Base-by-base conservation (phyloP, 805 yeast species). In the Saturnispora dispora region DNA sequence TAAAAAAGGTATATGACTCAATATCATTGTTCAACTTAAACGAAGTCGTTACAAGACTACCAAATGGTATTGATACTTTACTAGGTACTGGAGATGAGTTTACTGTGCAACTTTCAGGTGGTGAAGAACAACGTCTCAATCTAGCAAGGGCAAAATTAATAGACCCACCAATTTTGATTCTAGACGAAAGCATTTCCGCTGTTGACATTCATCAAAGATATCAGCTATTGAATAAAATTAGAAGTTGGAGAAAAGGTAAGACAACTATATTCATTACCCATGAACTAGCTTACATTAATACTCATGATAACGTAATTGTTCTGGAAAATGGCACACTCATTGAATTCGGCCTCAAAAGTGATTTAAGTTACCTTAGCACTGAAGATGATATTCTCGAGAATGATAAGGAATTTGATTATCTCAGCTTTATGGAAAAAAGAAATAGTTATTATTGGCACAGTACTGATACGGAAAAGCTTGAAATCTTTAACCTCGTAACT, bases 101-200 rank as follows among this genome's bases (percentile, higher is more conserved):
- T 2, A 77, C 79, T 3, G 60, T 74, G 3, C 59, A 72, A 2
- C 68, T 91, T 8, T 87, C 96, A 56, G 98, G 98, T 4, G 99
- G 99, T 0, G 96, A 93, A 63, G 78, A 75, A 51, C 99, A 93
- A 66, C 71, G 90, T 54, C 72, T 93, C 2, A 85, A 91, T 0
- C 60, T 93, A 28, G 96, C 98, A 0, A 73, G 97, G 50, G 97
- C 97, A 0, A 73, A 73, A 51, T 53, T 89, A 3, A 73, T 88
- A 55, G 76, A 93, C 60, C 66, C 95, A 0, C 87, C 90, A 0
- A 75, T 93, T 5, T 67, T 91, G 53, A 76, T 93, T 2, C 69
- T 90, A 27, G 99, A 93, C 68, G 99, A 93, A 63, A 78, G 93
- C 4, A 69, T 87, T 2, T 83, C 93, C 46, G 96, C 96, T 0